Evolutionary conservation across 768 basidiomycete species (phyloP).

Genomic region (Tubosaeta sp.): DNA sequence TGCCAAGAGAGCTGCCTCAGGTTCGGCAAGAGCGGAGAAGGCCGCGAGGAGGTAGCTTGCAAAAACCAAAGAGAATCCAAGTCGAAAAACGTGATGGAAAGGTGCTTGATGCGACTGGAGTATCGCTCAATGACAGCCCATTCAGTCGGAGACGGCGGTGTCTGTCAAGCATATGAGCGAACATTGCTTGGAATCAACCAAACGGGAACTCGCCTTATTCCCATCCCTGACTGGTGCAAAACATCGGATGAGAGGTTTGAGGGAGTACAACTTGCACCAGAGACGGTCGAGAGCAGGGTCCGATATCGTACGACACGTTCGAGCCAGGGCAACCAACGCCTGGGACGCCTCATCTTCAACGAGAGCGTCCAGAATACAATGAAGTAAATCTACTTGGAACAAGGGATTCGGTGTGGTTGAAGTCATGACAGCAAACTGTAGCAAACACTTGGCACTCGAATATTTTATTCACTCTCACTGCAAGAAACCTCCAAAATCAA

Average conservation of each 20-base stretch:
- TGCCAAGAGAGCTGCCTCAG: slow-evolving; percentile 1
- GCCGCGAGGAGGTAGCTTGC: not conserved
- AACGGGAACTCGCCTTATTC: not conserved
- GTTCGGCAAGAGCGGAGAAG: not conserved
- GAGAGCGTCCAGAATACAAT: not conserved
- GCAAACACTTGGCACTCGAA: too few species aligned
- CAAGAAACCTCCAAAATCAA: slow-evolving; percentile 1
- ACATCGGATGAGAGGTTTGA: not conserved
- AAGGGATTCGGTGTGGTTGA: not conserved
- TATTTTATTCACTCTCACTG: too few species aligned
- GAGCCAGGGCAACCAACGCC: not conserved
- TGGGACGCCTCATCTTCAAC: not conserved
- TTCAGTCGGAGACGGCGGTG: not conserved
- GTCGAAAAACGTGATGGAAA: not conserved
- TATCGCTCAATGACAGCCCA: not conserved
- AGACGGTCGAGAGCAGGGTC: not conserved
- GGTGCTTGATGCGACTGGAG: not conserved
- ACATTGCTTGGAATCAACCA: not conserved
- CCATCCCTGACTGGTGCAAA: not conserved
- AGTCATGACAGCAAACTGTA: too few species aligned
- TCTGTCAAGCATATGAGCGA: not conserved
- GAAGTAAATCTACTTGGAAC: not conserved
- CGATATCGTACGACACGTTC: not conserved
- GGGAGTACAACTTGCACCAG: not conserved
- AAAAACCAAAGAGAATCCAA: not conserved